These are phyloP conservation scores for Quercus suber DNA, from an alignment of 306 rosid genomes.

Conservation along the genomic window DNA sequence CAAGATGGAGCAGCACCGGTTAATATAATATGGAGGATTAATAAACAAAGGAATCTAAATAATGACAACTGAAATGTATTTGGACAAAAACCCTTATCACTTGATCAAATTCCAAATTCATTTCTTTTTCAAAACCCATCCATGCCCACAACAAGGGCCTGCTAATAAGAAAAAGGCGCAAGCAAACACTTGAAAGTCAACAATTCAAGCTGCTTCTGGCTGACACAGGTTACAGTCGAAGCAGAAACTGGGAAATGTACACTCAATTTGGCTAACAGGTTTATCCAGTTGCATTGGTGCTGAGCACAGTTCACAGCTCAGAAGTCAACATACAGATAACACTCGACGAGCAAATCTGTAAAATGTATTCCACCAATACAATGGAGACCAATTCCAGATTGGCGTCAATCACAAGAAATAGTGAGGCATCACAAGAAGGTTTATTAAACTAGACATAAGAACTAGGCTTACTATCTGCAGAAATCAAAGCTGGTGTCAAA, in stretches of 20 bases:
- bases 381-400: background rate
- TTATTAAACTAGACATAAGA: background rate
- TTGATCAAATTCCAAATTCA: background rate
- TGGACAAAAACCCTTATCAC: background rate
- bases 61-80: slow-evolving; percentile 8
- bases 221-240: background rate
- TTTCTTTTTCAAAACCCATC: background rate
- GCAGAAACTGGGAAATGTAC: background rate
- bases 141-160: background rate
- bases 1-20: slow-evolving; percentile 3
- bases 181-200: background rate
- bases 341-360: background rate
- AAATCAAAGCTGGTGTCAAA: background rate
- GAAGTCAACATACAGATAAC: background rate
- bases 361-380: background rate
- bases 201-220: slow-evolving; percentile 2
- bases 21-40: slow-evolving; percentile 7
- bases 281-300: background rate
- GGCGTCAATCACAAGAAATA: background rate
- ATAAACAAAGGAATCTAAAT: background rate
- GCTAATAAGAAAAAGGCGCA: background rate
- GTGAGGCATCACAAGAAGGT: background rate
- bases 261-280: background rate
- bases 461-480: background rate
- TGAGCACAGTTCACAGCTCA: background rate